Base-by-base conservation (phyloP, 2,329 filamentous ascomycete genomes). In the Xylaria multiplex region DNA sequence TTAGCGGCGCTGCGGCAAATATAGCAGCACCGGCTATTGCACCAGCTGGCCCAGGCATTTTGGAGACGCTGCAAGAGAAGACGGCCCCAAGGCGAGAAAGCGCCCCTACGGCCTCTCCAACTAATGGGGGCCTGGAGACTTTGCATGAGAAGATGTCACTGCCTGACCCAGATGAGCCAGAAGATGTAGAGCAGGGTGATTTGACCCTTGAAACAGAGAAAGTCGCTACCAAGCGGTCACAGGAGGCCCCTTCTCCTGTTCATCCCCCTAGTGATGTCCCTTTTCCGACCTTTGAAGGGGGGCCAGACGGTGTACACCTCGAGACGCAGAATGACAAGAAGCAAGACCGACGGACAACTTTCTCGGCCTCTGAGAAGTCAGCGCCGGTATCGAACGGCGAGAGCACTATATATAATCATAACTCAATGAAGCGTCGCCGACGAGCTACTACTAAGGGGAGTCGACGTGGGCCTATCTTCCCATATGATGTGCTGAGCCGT, bases 401-500 rank as follows among this genome's bases (percentile, higher is more conserved):
- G 77, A 57, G 75, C 72, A 62, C 78, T 42, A 59, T 70, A 72
- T 62, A 77, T 77, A 69, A 77, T 75, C 52, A 78, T 73, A 68
- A 64, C 49, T 68, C 67, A 19, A 68, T 87, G 62, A 89, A 84
- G 75, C 85, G 87, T 54, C 85, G 91, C 50, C 86, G 90, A 53
- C 86, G 92, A 37, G 89, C 87, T 1, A 91, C 88, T 32, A 94
- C 91, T 45, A 90, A 88, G 79, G 86, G 87, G 66, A 91, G 87
- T 72, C 86, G 87, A 37, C 86, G 88, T 48, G 87, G 87, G 1
- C 88, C 90, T 71, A 82, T 85, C 61, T 84, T 85, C 14, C 81
- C 85, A 1, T 94, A 97, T 68, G 93, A 97, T 58, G 82, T 97
- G 70, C 84, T 97, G 59, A 85, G 86, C 32, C 88, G 87, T 61